Evolutionary conservation across 1,139 yeast species (phyloP).

Genomic region (Blastobotrys buckinghamii): DNA sequence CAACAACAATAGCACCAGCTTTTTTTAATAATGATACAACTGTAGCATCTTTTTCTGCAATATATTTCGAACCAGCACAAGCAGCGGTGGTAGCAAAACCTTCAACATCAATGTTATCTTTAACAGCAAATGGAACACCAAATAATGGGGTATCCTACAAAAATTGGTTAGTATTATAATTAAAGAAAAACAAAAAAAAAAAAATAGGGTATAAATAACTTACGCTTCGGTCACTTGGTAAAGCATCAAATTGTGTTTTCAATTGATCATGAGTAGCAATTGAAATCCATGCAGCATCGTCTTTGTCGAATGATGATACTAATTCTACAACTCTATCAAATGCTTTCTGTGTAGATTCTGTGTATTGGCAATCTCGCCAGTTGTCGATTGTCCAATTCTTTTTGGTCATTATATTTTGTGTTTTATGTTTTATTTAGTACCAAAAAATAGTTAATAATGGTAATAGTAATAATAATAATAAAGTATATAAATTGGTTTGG

Average conservation of each 20-base stretch:
- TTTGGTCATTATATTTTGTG: not conserved
- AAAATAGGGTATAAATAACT: too few species aligned
- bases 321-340: constrained; percentile 44
- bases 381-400: constrained; percentile 59
- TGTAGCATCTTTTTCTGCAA: constrained; percentile 65
- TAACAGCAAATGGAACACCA: constrained; percentile 93
- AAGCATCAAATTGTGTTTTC: constrained; percentile 68
- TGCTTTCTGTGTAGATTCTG: constrained; percentile 57
- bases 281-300: constrained; percentile 90
- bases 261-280: constrained; percentile 56
- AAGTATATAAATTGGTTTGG: too few species aligned
- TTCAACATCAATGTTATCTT: constrained; percentile 87
- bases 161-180: not conserved
- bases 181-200: too few species aligned
- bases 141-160: constrained; percentile 52
- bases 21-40: constrained; percentile 62
- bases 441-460: too few species aligned
- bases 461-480: too few species aligned
- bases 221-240: constrained; percentile 35
- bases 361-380: constrained; percentile 64
- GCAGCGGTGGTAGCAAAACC: constrained; percentile 90
- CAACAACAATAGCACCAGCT: constrained; percentile 86
- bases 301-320: constrained; percentile 37
- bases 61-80: constrained; percentile 74
- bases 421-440: not conserved